Conservation (phyloP, 73 alveolate species). For the Paramecium caudatum region DNA sequence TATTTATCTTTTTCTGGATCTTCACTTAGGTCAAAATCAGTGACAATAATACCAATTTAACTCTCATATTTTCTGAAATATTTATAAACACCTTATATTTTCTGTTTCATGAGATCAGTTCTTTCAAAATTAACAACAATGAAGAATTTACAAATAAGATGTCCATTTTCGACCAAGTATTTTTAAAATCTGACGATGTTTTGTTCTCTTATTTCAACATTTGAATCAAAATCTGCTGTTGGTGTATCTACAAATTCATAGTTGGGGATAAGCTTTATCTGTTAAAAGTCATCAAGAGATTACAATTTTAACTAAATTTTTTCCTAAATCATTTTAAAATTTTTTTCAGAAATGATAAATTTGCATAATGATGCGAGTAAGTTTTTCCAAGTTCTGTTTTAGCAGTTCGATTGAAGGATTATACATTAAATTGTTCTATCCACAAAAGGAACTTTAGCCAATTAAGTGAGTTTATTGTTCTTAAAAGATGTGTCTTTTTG, state of each 20-base stretch:
- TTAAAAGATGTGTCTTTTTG: too few relatives aligned
- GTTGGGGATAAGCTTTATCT: too few relatives aligned
- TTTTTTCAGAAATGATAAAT: too few relatives aligned
- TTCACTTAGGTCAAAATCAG: not conserved
- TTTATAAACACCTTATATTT: not conserved
- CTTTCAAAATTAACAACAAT: conserved; percentile 23
- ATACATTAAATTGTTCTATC: too few relatives aligned
- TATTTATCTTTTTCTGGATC: not conserved
- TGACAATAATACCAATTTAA: not conserved
- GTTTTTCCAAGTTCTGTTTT: too few relatives aligned
- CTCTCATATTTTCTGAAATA: not conserved
- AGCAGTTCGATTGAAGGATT: too few relatives aligned
- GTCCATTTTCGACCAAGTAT: not conserved
- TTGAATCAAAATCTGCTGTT: not conserved
- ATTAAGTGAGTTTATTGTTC: not conserved
- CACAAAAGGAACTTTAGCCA: not conserved
- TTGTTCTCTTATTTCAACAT: not conserved
- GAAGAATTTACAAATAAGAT: not conserved
- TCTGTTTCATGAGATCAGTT: not conserved
- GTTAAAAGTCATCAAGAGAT: too few relatives aligned
- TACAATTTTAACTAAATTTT: too few relatives aligned
- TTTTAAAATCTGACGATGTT: not conserved
- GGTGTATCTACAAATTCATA: not conserved
- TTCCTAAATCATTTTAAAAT: too few relatives aligned
- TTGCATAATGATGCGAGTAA: too few relatives aligned